These are phyloP conservation scores for Saccharomycopsis malanga DNA, from an alignment of 805 yeast species.

Conservation along the genomic window DNA sequence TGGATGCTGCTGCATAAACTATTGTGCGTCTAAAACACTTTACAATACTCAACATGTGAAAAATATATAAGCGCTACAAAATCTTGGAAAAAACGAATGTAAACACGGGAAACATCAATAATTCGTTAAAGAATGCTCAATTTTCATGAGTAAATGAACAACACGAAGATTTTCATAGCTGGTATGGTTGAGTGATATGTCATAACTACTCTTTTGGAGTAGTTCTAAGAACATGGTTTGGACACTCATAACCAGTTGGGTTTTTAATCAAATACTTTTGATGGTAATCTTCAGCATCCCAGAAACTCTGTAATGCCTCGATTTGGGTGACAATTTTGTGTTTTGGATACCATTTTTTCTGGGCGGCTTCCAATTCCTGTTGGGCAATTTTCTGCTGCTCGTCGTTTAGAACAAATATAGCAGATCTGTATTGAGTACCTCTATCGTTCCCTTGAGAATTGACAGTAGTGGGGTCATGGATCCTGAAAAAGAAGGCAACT, in stretches of 20 bases:
- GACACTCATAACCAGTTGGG: conserved; percentile 85
- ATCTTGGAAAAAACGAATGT: too few relatives aligned
- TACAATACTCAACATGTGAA: too few relatives aligned
- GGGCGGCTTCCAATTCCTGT: conserved; percentile 45
- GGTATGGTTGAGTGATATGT: too few relatives aligned
- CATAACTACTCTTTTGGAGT: conserved; percentile 14
- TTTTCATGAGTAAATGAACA: too few relatives aligned
- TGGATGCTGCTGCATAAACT: too few relatives aligned
- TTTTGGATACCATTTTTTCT: conserved; percentile 69
- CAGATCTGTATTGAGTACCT: conserved; percentile 90
- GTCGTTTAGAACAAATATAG: conserved; percentile 54
- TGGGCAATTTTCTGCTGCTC: conserved; percentile 41
- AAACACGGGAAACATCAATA: too few relatives aligned
- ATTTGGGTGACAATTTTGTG: conserved; percentile 63
- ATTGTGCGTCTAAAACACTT: too few relatives aligned
- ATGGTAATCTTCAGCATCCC: conserved; percentile 95
- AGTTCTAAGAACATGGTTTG: conserved; percentile 71
- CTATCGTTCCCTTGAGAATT: conserved; percentile 81
- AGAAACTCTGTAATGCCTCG: conserved; percentile 61
- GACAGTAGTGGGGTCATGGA: conserved; percentile 88
- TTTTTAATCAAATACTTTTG: conserved; percentile 74
- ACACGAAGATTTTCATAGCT: too few relatives aligned
- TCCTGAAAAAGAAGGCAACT: conserved; percentile 77
- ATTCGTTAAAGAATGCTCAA: too few relatives aligned
- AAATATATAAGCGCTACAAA: too few relatives aligned